Conservation (phyloP, 2,329 filamentous ascomycete genomes). For the Xylariomycetidae sp. region DNA sequence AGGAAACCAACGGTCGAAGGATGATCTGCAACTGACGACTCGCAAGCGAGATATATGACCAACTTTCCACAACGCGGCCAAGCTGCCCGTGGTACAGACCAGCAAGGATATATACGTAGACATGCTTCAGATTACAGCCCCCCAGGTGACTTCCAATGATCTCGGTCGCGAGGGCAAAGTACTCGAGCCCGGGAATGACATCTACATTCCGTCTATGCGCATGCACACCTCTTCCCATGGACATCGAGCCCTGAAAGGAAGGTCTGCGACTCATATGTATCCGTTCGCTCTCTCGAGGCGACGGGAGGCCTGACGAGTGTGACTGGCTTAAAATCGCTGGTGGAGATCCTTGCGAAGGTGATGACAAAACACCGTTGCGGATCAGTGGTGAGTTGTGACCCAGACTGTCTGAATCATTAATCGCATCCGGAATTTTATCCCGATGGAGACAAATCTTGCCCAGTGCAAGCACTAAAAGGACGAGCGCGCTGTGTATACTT, state of each 20-base stretch:
- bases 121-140: constrained; percentile 74
- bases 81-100: constrained; percentile 87
- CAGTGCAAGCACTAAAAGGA: constrained; percentile 78
- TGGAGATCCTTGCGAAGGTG: constrained; percentile 52
- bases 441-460: constrained; percentile 71
- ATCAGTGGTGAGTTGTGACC: constrained; percentile 34
- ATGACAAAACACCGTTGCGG: constrained; percentile 48
- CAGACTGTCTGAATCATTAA: constrained; percentile 41
- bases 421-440: constrained; percentile 52
- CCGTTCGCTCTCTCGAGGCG: constrained; percentile 48
- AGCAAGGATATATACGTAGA: constrained; percentile 79
- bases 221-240: constrained; percentile 21
- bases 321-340: constrained; percentile 40
- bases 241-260: constrained; percentile 42
- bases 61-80: constrained; percentile 82
- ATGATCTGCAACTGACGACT: constrained; percentile 63
- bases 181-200: constrained; percentile 81
- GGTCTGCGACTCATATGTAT: constrained; percentile 42
- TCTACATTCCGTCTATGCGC: constrained; percentile 63
- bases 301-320: constrained; percentile 46
- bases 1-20: constrained; percentile 69
- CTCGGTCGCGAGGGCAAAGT: constrained; percentile 80
- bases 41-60: constrained; percentile 54
- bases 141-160: constrained; percentile 80
- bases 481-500: constrained; percentile 74